Conservation (phyloP, 345 rosid genomes). For the Salix dunnii region DNA sequence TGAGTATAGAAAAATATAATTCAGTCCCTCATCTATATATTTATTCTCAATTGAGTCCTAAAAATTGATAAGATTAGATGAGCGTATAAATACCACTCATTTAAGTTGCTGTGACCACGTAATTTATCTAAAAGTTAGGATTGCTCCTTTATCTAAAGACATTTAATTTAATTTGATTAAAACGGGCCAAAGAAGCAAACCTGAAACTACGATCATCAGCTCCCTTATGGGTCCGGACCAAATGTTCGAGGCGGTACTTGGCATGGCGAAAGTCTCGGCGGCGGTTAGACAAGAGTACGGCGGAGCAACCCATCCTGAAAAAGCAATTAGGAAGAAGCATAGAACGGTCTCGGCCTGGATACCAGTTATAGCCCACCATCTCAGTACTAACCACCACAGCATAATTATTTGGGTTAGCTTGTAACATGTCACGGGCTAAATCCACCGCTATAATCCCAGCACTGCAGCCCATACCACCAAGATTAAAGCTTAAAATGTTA, state of each 20-base stretch:
- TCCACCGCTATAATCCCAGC: conserved; percentile 82
- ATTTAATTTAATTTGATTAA: neutral
- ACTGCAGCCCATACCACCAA: conserved; percentile 97
- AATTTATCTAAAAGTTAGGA: neutral
- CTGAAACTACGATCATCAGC: conserved; percentile 96
- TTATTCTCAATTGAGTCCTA: too few species aligned
- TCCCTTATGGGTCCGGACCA: conserved; percentile 90
- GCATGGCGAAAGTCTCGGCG: conserved; percentile 67
- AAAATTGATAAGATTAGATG: too few species aligned
- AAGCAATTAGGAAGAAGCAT: conserved; percentile 90
- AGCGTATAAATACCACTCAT: too few species aligned
- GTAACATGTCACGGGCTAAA: conserved; percentile 87
- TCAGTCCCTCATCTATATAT: too few species aligned
- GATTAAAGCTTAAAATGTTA: conserved; percentile 81
- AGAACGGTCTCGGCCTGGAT: conserved; percentile 62
- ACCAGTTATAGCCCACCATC: conserved; percentile 96
- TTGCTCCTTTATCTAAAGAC: neutral
- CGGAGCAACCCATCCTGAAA: conserved; percentile 90
- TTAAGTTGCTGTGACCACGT: too few species aligned
- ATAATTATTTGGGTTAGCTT: conserved; percentile 71
- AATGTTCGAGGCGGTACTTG: conserved; percentile 81
- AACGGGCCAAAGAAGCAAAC: conserved; percentile 21
- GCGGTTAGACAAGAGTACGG: conserved; percentile 75
- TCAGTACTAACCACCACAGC: conserved; percentile 89
- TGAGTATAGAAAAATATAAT: too few species aligned